Base-by-base conservation (phyloP, 345 rosid species). In the Eucalyptus globulus region DNA sequence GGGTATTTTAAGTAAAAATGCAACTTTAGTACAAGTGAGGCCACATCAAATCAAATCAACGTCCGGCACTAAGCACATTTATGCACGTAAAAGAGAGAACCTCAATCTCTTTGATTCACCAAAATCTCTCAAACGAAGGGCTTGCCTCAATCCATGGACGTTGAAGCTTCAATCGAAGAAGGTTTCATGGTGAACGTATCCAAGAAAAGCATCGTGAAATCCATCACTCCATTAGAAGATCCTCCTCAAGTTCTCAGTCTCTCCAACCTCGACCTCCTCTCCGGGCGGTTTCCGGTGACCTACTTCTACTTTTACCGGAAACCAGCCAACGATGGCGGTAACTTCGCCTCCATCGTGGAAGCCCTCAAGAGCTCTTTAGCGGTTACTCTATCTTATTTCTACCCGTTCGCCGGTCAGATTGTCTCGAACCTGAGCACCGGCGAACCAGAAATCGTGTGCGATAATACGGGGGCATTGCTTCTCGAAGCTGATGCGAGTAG, bases 261-360 rank as follows among this genome's bases (percentile, higher is more conserved):
- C 83, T 95, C 99, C 91, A 95, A 96, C 89, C 97, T 97, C 19
- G 99, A 97, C 93, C 95, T 96, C 67, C 98, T 97, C 44, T 97
- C 97, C 2, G 97, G 98, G 54, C 97, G 98, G 86, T 97, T 95
- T 88, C 98, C 98, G 0, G 95, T 97, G 53, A 94, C 97, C 83
- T 96, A 96, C 93, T 92, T 96, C 87, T 97, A 97, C 93, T 93
- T 97, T 89, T 97, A 93, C 90, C 44, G 87, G 86, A 95, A 92
- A 80, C 90, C 93, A 14, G 88, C 60, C 3, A n/a, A 29, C 49
- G n/a, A 83, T 3, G 47, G 12, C 0, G 14, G 15, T 62, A 88
- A 92, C 91, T 90, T 92, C 47, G 22, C 92, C 14, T 88, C 90
- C 65, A 92, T 93, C 14, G 10, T 92, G 16, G 89, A 93, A 45